These are phyloP conservation scores for Thelonectria rubi DNA, from an alignment of 2,329 filamentous ascomycete genomes.

Conservation along the genomic window DNA sequence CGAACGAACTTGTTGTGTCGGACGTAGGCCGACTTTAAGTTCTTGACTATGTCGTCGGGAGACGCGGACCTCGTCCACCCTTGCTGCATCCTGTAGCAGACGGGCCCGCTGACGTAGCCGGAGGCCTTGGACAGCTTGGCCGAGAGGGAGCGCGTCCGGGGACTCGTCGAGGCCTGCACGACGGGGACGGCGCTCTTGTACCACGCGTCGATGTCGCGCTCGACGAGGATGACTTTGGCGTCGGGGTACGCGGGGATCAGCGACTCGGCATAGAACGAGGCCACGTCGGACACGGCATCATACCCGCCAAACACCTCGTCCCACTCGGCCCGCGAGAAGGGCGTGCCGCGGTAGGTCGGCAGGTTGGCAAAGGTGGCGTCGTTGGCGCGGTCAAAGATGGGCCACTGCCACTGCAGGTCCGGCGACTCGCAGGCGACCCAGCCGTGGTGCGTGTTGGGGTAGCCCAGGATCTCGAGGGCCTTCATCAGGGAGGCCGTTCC, in stretches of 20 bases:
- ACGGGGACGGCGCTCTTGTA: constrained; percentile 33
- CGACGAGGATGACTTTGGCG: constrained; percentile 42
- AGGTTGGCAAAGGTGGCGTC: constrained; percentile 29
- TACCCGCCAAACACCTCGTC: constrained; percentile 38
- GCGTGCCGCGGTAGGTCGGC: constrained; percentile 30
- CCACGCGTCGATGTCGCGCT: constrained; percentile 44
- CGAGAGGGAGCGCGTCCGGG: background rate
- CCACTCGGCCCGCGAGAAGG: constrained; percentile 36
- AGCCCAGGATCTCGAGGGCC: constrained; percentile 29
- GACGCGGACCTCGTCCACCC: constrained; percentile 24
- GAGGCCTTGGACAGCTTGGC: background rate
- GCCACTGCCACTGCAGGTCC: constrained; percentile 28
- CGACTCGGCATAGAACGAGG: constrained; percentile 35
- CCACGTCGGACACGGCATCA: constrained; percentile 42
- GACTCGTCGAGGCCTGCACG: background rate
- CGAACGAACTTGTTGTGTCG: constrained; percentile 42
- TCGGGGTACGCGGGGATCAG: constrained; percentile 43
- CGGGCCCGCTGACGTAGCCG: background rate
- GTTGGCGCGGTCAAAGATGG: constrained; percentile 21
- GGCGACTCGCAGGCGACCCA: constrained; percentile 19
- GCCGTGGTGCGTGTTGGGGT: constrained; percentile 28
- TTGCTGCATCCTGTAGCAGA: constrained; percentile 22
- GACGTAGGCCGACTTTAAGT: constrained; percentile 34
- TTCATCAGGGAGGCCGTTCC: constrained; percentile 31
- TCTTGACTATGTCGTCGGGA: background rate